Conservation (phyloP, 2,329 filamentous ascomycete species). For the Fusarium chlamydosporum region DNA sequence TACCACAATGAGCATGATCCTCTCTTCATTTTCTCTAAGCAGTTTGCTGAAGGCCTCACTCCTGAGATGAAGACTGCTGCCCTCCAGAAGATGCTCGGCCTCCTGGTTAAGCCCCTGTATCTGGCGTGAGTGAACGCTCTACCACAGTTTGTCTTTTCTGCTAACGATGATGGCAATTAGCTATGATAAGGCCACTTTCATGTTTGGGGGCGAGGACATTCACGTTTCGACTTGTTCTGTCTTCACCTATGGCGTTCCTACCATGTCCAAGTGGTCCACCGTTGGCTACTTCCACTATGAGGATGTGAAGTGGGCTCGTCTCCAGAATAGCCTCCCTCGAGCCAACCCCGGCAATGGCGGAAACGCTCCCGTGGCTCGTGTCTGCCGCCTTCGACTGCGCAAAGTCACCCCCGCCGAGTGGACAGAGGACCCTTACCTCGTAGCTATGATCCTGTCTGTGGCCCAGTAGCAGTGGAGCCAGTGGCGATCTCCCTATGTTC, state of each 20-base stretch:
- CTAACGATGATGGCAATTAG: background rate
- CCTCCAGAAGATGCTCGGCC: background rate
- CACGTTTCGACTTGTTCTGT: background rate
- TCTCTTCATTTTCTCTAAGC: accelerated
- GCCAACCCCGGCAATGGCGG: background rate
- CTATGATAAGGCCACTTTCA: background rate
- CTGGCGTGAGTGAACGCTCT: background rate
- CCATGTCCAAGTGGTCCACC: background rate
- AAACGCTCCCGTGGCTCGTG: background rate
- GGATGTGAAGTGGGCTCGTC: background rate
- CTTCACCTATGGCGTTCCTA: background rate
- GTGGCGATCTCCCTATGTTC: background rate
- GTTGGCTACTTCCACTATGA: background rate
- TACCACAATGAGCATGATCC: background rate
- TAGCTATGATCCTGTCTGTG: conserved; percentile 3
- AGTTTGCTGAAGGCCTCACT: background rate
- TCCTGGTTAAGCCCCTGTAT: background rate
- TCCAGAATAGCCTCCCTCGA: background rate
- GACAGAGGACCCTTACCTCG: background rate
- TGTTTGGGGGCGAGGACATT: background rate
- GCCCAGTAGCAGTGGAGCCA: conserved; percentile 3
- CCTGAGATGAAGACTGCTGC: background rate
- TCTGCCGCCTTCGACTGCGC: background rate
- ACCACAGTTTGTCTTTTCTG: accelerated
- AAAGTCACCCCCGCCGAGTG: background rate